Evolutionary conservation across 2,329 filamentous ascomycete genomes (phyloP).

Genomic region (Aureobasidium sp.): DNA sequence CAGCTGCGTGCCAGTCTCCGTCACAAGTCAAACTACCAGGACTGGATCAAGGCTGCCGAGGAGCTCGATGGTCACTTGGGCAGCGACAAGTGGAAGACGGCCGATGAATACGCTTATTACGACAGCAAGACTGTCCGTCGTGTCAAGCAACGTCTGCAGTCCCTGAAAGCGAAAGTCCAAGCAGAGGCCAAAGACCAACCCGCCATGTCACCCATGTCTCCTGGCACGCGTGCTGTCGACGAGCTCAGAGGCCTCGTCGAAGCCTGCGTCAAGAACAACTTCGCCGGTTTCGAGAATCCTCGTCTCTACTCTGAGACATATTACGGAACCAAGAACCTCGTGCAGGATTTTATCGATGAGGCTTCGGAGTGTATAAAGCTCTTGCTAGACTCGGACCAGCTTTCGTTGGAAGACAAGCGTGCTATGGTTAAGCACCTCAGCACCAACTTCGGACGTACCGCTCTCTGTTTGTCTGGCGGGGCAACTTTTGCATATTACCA

Average conservation of each 20-base stretch:
- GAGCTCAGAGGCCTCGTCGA: slow-evolving; percentile 72
- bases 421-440: slow-evolving; percentile 78
- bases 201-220: slow-evolving; percentile 3
- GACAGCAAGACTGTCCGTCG: slow-evolving; percentile 74
- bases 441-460: slow-evolving; percentile 86
- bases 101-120: slow-evolving; percentile 69
- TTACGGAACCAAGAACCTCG: slow-evolving; percentile 90
- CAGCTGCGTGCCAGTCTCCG: slow-evolving; percentile 62
- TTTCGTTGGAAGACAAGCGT: slow-evolving; percentile 66
- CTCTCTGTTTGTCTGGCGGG: slow-evolving; percentile 84
- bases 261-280: slow-evolving; percentile 95
- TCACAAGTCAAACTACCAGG: slow-evolving; percentile 62
- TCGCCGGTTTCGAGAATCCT: slow-evolving; percentile 88
- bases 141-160: slow-evolving; percentile 67
- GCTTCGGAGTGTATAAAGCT: slow-evolving; percentile 61
- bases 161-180: slow-evolving; percentile 45
- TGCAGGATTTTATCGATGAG: slow-evolving; percentile 85
- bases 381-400: slow-evolving; percentile 56
- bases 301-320: slow-evolving; percentile 96
- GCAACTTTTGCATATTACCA: slow-evolving; percentile 96
- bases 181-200: slow-evolving; percentile 40
- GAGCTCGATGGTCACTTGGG: slow-evolving; percentile 73
- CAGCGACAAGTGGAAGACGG: slow-evolving; percentile 70
- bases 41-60: slow-evolving; percentile 75
- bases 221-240: slow-evolving; percentile 51